Evolutionary conservation across 1,139 yeast genomes (phyloP), one percentile per base, ranked within the genome.

Genomic region (Saccharomyces hybrid): DNA sequence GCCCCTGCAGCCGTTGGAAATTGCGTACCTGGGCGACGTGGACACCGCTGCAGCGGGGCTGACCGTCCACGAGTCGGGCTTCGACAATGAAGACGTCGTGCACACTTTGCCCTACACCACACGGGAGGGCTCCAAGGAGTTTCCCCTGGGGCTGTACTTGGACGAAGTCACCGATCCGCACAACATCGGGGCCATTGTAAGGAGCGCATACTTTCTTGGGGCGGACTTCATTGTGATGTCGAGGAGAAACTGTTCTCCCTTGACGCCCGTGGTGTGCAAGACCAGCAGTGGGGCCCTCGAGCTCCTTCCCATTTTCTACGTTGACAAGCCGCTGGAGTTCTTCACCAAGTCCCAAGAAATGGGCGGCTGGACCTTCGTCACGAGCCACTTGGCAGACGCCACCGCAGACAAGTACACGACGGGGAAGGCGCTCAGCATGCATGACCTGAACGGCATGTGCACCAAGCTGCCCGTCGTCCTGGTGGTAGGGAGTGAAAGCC

Each of bases 201-300:
- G 98, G 65, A 80, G 91, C 1, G 95, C 96, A 0, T 87, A 83
- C 70, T 90, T 79, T 69, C 75, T 90, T 46, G 97, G 97, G 2
- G 96, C 80, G 1, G 97, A 90, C 69, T 87, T 88, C 62, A 74
- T 90, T 13, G 81, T 87, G 2, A 73, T 86, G 51, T 86, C 96
- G 2, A 81, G 80, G 47, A 80, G 79, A 58, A 85, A 88, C 65
- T 81, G 88, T 61, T 89, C 97, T 1, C 79, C 84, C 27, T 69
- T 90, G 58, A 57, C 68, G 1, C 89, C 96, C 0, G 85, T 80
- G 1, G 91, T 90, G 1, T 80, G 84, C 34, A 91, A 90, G 67
- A 83, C 95, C 0, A 80, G 95, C 6, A 86, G 89, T 3, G 98
- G 98, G n/a, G 93, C 97, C 0, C 72, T 88, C 57, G 98, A 91